Evolutionary conservation across 202 grass and related monocot species (phyloP), one percentile per base, ranked within the genome.

Genomic region (Zoysia matrella): DNA sequence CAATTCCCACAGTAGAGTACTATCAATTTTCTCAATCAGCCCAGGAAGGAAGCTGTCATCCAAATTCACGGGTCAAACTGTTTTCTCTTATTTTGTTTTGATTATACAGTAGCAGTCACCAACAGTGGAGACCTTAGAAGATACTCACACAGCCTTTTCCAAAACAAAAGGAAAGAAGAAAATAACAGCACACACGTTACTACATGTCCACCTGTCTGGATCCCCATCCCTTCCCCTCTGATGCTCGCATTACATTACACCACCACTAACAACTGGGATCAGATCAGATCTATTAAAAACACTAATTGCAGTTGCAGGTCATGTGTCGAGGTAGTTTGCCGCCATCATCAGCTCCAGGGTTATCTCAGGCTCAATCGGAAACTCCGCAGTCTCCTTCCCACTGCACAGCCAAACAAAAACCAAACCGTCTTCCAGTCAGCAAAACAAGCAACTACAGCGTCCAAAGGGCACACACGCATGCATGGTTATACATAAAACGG

Each of bases 331-430:
- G 83, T 92, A 97, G 76, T 97, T 94, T 50, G 94, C 94, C 1
- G 94, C 92, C 94, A 97, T 97, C 92, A 94, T 97, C 75, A 97
- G 79, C 58, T 97, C 92, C 77, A 97, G 79, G 15, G 94, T 93
- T 30, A 94, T 91, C 68, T 94, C 88, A 0, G 92, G 92, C 51
- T 97, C 94, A 3, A 94, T 97, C 11, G 73, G 88, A 57, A 97
- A 94, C 68, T 97, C 93, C 0, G 83, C 15, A 1, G 92, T 91
- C 49, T 94, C 92, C 74, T 91, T 94, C 69, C 95, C 95, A 78
- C 95, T 97, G 71, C 79, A 80, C 11, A 75, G 74, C 52, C 55
- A 65, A 52, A 51, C 11, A 36, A 18, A 46, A 74, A 51, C 47
- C 60, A 44, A 78, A 62, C 41, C 22, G 82, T 7, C 65, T 72